phyloP scores from a whole-genome alignment of 2,329 filamentous ascomycete species.

The Penicillium sp. region DNA sequence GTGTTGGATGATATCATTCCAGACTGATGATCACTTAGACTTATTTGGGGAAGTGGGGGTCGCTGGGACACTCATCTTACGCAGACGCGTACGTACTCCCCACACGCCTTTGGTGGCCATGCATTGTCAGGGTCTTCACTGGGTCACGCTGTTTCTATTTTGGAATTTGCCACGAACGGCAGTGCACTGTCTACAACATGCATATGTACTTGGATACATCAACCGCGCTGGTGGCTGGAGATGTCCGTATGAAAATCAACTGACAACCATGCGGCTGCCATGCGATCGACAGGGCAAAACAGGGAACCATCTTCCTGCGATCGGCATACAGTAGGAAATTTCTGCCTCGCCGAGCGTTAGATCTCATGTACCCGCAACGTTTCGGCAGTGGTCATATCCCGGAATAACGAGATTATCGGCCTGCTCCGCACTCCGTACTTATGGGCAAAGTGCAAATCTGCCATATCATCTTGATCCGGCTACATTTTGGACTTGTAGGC shows the following conservation, averaged over 20 bases:
- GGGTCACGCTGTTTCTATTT: not conserved
- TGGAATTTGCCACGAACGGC: not conserved
- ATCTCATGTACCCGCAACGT: not conserved
- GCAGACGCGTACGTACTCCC: constrained; percentile 11
- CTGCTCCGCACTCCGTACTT: not conserved
- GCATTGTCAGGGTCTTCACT: not conserved
- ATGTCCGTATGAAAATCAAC: not conserved
- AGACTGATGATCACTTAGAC: constrained; percentile 5
- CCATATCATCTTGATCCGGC: no score
- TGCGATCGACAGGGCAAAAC: not conserved
- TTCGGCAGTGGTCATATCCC: not conserved
- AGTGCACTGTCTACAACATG: not conserved
- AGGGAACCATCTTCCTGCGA: not conserved
- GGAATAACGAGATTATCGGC: not conserved
- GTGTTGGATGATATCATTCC: constrained; percentile 7
- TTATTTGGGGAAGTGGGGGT: constrained; percentile 2
- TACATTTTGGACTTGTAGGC: no score
- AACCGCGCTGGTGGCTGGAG: not conserved
- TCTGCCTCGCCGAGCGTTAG: not conserved
- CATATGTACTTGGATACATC: no score
- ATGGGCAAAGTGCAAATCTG: no score
- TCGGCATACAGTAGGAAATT: not conserved
- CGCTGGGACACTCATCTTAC: constrained; percentile 3
- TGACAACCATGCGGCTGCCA: constrained; percentile 1
- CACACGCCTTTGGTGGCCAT: not conserved